Conservation (phyloP, 768 basidiomycete species). For the Phanerodontia chrysosporium region DNA sequence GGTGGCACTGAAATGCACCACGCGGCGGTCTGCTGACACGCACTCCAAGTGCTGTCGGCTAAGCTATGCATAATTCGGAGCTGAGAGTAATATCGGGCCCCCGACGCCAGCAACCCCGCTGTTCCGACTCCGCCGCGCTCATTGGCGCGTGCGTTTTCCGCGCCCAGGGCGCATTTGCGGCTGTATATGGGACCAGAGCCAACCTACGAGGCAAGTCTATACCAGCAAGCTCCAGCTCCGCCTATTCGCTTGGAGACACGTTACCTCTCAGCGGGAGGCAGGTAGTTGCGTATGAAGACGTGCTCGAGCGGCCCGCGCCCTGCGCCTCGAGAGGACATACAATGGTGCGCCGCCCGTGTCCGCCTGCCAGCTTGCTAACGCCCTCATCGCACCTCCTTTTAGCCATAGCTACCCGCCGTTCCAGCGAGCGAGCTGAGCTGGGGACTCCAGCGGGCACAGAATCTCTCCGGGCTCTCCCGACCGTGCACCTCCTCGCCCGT, state of each 20-base stretch:
- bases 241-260: background rate
- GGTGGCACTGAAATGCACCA: background rate
- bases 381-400: background rate
- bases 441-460: too few relatives aligned
- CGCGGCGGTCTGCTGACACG: background rate
- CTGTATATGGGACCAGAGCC: too few relatives aligned
- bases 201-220: background rate
- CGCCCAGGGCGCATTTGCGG: background rate
- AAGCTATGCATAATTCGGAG: too few relatives aligned
- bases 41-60: background rate
- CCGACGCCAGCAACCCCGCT: background rate
- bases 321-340: too few relatives aligned
- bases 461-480: too few relatives aligned
- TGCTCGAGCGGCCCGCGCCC: too few relatives aligned
- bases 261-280: background rate
- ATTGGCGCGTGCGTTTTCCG: background rate
- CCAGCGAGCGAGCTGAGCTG: background rate
- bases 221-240: background rate
- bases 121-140: background rate
- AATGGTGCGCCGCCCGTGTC: too few relatives aligned
- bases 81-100: too few relatives aligned
- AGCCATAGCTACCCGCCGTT: background rate
- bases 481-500: too few relatives aligned
- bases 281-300: background rate
- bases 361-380: too few relatives aligned